Base-by-base conservation (phyloP, 306 rosid species). In the Sophora flavescens region DNA sequence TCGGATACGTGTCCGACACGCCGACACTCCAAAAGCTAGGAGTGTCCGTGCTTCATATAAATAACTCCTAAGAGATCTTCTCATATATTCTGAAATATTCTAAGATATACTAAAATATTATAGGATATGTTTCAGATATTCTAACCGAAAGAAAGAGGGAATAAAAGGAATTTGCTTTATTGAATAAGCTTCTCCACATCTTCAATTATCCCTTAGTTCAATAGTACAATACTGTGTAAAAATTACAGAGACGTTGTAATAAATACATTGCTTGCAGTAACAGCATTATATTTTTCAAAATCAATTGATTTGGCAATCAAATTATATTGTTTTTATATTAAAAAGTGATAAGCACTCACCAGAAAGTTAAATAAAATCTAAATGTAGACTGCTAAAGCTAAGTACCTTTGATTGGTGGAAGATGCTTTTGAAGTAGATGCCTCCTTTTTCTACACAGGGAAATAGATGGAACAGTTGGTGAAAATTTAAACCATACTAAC, bases 381-480 rank as follows among this genome's bases (percentile, higher is more conserved):
- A 33, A 64, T 28, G 2, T 35, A 51, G 14, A 72, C 38, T 50
- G 38, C 58, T 70, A 70, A 51, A 51, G 48, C 44, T 44, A 41
- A 47, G 78, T 81, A 95, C 97, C 98, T 90, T 80, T 82, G 87
- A 89, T 80, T 61, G 47, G 83, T 42, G 56, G 63, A 70, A 56
- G 89, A 11, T 59, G 75, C 69, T 71, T 81, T 83, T 7, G 78
- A 70, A 69, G 86, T 79, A 36, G 72, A 30, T 66, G 89, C 91
- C 77, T 85, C 96, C 83, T 94, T 91, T 83, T 86, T 89, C 98
- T 95, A 83, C 88, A 84, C 1, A 51, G 35, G 67, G 47, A 57
- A 81, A 78, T 51, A 78, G 18, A 47, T n/a, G 63, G 13, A 77
- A 48, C 36, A 45, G 44, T 58, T 22, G 39, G 79, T 53, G 74